Conservation (phyloP, 495 filamentous ascomycete genomes). For the Talaromyces liani region DNA sequence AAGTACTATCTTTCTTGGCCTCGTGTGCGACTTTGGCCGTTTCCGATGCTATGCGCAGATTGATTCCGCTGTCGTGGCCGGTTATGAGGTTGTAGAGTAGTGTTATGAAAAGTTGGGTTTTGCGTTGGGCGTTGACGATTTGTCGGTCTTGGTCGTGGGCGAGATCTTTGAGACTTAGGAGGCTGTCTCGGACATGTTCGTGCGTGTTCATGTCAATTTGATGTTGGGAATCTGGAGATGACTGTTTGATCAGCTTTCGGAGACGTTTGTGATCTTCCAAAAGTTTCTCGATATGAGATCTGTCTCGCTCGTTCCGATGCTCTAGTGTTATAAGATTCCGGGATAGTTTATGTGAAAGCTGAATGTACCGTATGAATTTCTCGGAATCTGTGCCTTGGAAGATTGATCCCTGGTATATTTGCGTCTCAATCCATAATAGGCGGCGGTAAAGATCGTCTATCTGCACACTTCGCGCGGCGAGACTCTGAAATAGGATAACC, state of each 20-base stretch:
- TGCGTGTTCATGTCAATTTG: constrained; percentile 5
- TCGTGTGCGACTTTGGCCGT: constrained; percentile 21
- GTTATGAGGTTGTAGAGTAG: constrained; percentile 18
- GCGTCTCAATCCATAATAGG: constrained; percentile 16
- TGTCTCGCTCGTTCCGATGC: constrained; percentile 13
- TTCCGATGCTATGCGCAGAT: constrained; percentile 18
- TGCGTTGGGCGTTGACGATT: constrained; percentile 11
- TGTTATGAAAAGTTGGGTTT: constrained; percentile 14
- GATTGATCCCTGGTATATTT: constrained; percentile 15
- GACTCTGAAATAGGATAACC: constrained; percentile 11
- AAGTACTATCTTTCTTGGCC: constrained; percentile 24
- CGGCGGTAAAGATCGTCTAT: constrained; percentile 13
- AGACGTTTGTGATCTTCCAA: constrained; percentile 11
- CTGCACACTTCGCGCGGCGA: constrained; percentile 11
- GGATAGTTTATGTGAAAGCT: constrained; percentile 13
- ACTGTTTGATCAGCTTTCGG: constrained; percentile 4
- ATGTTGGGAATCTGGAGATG: background rate
- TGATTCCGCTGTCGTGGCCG: constrained; percentile 16
- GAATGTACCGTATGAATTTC: constrained; percentile 13
- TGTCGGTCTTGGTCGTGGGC: constrained; percentile 12
- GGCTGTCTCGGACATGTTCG: constrained; percentile 10
- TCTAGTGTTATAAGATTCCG: constrained; percentile 15
- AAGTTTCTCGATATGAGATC: constrained; percentile 11
- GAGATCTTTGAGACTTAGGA: constrained; percentile 10
- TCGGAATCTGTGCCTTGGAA: constrained; percentile 15